Evolutionary conservation across 75 land plant species (phyloP).

Genomic region (Cupressus sempervirens): DNA sequence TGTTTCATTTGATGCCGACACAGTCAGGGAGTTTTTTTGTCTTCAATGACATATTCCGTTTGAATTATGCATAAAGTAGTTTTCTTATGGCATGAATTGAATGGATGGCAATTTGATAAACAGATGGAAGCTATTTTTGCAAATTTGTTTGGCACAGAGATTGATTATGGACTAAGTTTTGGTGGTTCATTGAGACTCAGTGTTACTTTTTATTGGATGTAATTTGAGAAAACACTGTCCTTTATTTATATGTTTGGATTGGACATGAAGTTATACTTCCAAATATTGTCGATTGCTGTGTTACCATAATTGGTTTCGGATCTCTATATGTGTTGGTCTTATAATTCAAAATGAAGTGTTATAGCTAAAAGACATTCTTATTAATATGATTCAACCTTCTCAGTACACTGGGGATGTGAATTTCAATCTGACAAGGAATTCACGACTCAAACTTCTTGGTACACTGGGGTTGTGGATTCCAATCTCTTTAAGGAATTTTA

Average conservation of each 20-base stretch:
- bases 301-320: not conserved
- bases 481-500: not conserved
- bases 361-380: not conserved
- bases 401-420: not conserved
- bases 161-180: not conserved
- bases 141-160: not conserved
- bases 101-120: slow-evolving; percentile 8
- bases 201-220: slow-evolving; percentile 1
- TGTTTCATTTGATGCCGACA: slow-evolving; percentile 33
- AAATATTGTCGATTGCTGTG: not conserved
- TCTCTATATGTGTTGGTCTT: not conserved
- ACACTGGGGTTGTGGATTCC: not conserved
- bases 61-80: slow-evolving; percentile 25
- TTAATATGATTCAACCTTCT: not conserved
- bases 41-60: slow-evolving; percentile 29
- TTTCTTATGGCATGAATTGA: not conserved
- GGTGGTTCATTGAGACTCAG: not conserved
- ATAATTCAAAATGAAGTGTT: not conserved
- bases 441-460: not conserved
- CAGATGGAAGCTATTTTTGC: not conserved
- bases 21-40: slow-evolving; percentile 24
- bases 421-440: not conserved
- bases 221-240: not conserved
- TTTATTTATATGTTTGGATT: not conserved
- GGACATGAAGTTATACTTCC: not conserved